Base-by-base conservation (phyloP, 2,329 filamentous ascomycete species). In the Nothophaeocryptopus gaeumannii region DNA sequence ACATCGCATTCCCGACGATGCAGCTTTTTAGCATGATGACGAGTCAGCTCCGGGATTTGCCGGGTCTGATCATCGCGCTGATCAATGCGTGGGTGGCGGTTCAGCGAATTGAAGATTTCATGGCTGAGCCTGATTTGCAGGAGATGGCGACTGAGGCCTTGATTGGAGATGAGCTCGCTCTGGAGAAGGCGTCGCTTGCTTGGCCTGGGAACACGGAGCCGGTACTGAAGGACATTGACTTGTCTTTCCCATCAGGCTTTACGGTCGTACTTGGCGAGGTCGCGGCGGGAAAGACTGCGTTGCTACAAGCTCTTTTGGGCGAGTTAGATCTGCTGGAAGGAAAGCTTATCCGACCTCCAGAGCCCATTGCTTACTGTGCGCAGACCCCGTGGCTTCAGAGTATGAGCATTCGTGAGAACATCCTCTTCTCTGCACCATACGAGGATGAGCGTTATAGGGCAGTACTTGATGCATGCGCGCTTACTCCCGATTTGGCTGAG, bases 31-130 rank as follows among this genome's bases (percentile, higher is more conserved):
- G 75, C 1, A 82, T 92, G 74, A 73, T 96, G 9, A 86, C 92
- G 60, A 75, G 72, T 1, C 88, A 83, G 53, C 73, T 96, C 41
- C 82, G 84, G 47, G 86, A 90, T 45, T 71, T 95, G 0, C 91
- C 91, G 2, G 76, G 81, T 29, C 72, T 95, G 8, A 83, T 95
- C 37, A 89, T 86, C 0, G 80, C 85, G 0, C 71, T 92, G 4
- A 78, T 95, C 57, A 95, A 95, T 61, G 88, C 89, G 0, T 84
- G 81, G n/a, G 85, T 96, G 13, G 86, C 90, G 0, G 82, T 95
- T 55, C 82, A 80, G 8, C 84, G 90, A 57, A 89, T 96, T 14
- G 87, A 95, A 61, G 78, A 81, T 15, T 96, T 95, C 70, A 95
- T 96, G 88, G 73, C 76, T 0, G 90, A 96, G 67, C 88, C 88